Conservation (phyloP, 192 early-diverging fungal genomes). For the Backusella australiensis region DNA sequence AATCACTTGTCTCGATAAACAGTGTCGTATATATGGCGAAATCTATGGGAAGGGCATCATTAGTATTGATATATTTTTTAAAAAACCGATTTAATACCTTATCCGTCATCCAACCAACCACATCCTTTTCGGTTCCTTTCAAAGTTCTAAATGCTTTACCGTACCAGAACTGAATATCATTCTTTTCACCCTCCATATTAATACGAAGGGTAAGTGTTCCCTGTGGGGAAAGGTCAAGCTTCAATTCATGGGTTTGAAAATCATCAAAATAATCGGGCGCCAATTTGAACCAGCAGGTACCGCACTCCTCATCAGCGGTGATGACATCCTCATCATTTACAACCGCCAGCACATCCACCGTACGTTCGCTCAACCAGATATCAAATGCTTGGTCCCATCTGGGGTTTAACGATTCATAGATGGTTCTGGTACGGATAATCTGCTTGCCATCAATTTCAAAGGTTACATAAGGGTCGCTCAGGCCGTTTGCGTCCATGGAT, state of each 20-base stretch:
- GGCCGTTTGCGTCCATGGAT: conserved; percentile 58
- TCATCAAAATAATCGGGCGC: conserved; percentile 52
- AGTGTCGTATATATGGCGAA: conserved; percentile 57
- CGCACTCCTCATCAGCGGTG: conserved; percentile 54
- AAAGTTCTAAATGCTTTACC: conserved; percentile 73
- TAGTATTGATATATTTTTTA: background rate
- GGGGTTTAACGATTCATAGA: conserved; percentile 69
- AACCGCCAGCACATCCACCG: conserved; percentile 37
- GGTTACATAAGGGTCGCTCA: conserved; percentile 63
- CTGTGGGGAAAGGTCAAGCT: conserved; percentile 65
- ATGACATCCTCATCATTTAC: conserved; percentile 56
- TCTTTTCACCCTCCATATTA: conserved; percentile 75
- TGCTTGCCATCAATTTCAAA: conserved; percentile 47
- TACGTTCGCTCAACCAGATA: conserved; percentile 47
- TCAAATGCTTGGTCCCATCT: conserved; percentile 81
- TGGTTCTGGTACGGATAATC: conserved; percentile 51
- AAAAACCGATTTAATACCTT: conserved; percentile 35
- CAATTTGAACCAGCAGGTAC: conserved; percentile 57
- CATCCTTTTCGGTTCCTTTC: conserved; percentile 64
- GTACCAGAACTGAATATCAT: conserved; percentile 81
- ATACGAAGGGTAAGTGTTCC: conserved; percentile 67
- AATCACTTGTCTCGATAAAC: conserved; percentile 60
- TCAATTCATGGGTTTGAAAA: conserved; percentile 65
- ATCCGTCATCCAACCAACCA: conserved; percentile 69
- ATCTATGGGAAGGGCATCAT: conserved; percentile 43